Percentiles rank a stretch among this genome's conserved stretches.
phyloP scores from a whole-genome alignment of 805 yeast species.

The Candida hispaniensis region DNA sequence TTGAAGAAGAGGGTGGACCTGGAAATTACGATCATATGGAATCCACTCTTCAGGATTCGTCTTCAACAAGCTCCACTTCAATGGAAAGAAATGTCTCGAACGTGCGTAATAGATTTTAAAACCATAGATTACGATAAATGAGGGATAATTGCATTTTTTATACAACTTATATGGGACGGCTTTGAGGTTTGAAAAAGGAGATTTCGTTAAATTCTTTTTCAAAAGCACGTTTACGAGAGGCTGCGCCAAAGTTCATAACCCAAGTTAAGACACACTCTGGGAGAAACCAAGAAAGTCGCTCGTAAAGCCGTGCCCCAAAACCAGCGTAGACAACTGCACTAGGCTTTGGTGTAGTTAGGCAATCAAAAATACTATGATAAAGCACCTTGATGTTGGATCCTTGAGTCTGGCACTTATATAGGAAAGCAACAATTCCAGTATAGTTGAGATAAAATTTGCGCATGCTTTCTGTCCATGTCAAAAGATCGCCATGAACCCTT shows the following conservation, averaged over 20 bases:
- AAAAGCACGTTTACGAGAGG: constrained; percentile 12
- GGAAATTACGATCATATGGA: too few species aligned
- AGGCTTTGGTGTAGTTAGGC: constrained; percentile 23
- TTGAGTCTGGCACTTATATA: constrained; percentile 25
- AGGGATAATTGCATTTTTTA: too few species aligned
- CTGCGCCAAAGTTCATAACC: constrained; percentile 28
- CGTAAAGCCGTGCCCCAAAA: constrained; percentile 27
- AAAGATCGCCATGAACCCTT: constrained; percentile 32
- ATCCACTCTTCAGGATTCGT: too few species aligned
- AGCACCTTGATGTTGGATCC: constrained; percentile 27
- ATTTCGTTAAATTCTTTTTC: constrained; percentile 13
- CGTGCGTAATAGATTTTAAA: too few species aligned
- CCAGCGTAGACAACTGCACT: constrained; percentile 29
- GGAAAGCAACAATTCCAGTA: constrained; percentile 21
- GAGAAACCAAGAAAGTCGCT: constrained; percentile 21
- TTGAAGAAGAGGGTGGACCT: too few species aligned
- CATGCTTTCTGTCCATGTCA: constrained; percentile 34
- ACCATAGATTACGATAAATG: too few species aligned
- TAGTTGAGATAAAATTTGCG: constrained; percentile 28
- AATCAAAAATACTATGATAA: constrained; percentile 28
- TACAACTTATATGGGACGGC: too few species aligned
- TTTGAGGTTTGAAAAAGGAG: too few species aligned
- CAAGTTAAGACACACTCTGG: constrained; percentile 31
- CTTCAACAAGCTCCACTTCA: too few species aligned
- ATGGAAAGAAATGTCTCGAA: too few species aligned